phyloP scores from a whole-genome alignment of 176 grass and related monocot genomes.

The Ensete ventricosum region DNA sequence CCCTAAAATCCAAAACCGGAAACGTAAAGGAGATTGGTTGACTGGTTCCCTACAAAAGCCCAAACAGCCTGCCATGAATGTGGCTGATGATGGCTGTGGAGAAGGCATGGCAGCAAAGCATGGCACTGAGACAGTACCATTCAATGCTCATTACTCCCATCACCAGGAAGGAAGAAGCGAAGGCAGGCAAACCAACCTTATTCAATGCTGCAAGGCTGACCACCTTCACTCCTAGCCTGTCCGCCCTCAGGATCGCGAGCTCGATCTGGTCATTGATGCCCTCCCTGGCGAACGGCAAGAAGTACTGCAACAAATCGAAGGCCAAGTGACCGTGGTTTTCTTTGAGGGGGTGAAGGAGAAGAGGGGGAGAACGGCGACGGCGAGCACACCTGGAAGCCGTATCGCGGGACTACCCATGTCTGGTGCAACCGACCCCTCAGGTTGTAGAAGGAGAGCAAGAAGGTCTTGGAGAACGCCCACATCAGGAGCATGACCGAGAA shows the following conservation, averaged over 20 bases:
- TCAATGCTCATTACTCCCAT: background rate
- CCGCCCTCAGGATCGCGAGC: conserved; percentile 20
- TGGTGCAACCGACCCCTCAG: conserved; percentile 18
- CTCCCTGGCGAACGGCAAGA: conserved; percentile 3
- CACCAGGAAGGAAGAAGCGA: background rate
- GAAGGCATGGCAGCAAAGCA: too few relatives aligned
- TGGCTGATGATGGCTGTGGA: too few relatives aligned
- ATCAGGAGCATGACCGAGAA: conserved; percentile 2
- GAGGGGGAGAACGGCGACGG: background rate
- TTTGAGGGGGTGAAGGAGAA: background rate
- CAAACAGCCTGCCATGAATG: too few relatives aligned
- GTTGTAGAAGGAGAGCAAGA: conserved; percentile 22
- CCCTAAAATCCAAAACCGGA: too few relatives aligned
- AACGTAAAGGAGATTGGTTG: too few relatives aligned
- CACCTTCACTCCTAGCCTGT: conserved; percentile 24
- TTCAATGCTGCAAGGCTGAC: conserved; percentile 28
- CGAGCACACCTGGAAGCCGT: conserved; percentile 14
- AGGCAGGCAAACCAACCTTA: conserved; percentile 5
- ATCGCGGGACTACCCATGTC: conserved; percentile 25
- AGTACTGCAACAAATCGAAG: background rate
- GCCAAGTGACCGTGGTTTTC: too few relatives aligned
- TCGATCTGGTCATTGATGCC: conserved; percentile 28
- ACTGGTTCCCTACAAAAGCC: too few relatives aligned
- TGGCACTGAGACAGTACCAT: too few relatives aligned
- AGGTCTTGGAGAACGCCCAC: conserved; percentile 24